Base-by-base conservation (phyloP, 441 rosid species). In the Iberis amara region DNA sequence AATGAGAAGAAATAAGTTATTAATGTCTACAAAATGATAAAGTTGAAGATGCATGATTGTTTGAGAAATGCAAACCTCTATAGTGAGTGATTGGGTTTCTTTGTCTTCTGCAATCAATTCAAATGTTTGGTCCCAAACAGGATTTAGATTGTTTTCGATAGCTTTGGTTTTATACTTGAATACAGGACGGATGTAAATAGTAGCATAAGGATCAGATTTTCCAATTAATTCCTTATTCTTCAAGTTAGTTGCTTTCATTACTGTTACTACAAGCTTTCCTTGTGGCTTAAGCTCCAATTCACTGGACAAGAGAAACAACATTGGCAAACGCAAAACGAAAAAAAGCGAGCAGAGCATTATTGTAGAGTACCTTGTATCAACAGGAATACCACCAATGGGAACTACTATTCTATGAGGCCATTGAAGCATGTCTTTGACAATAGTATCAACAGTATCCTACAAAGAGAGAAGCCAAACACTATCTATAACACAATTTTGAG, bases 331-430 rank as follows among this genome's bases (percentile, higher is more conserved):
- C 21, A 18, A 18, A 18, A 18, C 21, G 21, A 18, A 18, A 18
- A 3, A 18, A 18, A 18, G n/a, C 21, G 3, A 18, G 21, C 21
- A 18, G 21, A 18, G 21, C 21, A 18, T 18, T 18, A 18, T 18
- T 18, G 21, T 18, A 18, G 21, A 18, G 21, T 18, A 18, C 21
- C 21, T 18, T 18, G 21, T 18, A 18, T 18, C 21, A 18, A 18
- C 21, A 18, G 21, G 21, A 18, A 18, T 18, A 18, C 21, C 21
- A 18, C 89, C 30, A 26, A 92, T 69, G 15, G 98, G 98, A 58
- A 92, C 90, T 51, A 89, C 96, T 56, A 92, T 82, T 74, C 97
- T 84, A 73, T 84, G 96, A 27, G 99, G 99, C 99, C 97, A 92
- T 70, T 86, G 94, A 67, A 92, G 97, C 92, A 70, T 92, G 68